Percentiles rank a stretch among this genome's conserved stretches.
Evolutionary conservation across 2,329 filamentous ascomycete species (phyloP).

Genomic region (Rhytidhysteron rufulum): DNA sequence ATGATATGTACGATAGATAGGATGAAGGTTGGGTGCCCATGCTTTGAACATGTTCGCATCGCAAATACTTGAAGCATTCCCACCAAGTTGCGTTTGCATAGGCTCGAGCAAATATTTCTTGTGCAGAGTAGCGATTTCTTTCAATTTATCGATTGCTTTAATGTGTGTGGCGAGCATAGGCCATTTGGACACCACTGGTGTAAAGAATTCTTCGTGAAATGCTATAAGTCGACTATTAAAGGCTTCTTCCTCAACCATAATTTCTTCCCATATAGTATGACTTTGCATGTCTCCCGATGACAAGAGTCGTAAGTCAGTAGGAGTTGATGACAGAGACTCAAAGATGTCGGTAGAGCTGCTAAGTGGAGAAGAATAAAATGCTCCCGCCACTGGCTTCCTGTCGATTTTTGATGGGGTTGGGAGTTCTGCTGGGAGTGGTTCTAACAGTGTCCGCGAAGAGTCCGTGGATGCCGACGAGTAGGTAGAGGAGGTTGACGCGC

Average conservation of each 20-base stretch:
- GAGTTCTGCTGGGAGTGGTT: not conserved
- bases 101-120: constrained; percentile 16
- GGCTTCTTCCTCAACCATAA: constrained; percentile 18
- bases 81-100: constrained; percentile 15
- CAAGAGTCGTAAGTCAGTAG: constrained; percentile 1
- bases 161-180: constrained; percentile 22
- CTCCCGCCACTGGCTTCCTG: not conserved
- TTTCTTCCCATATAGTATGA: constrained; percentile 17
- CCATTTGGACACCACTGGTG: constrained; percentile 22
- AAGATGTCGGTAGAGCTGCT: constrained; percentile 12
- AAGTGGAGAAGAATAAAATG: too few species aligned
- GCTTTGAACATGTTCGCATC: constrained; percentile 18
- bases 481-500: not conserved
- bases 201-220: constrained; percentile 23
- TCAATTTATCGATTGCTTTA: constrained; percentile 14
- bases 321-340: constrained; percentile 1
- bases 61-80: constrained; percentile 11
- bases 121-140: constrained; percentile 16
- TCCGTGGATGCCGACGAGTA: not conserved
- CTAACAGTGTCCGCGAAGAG: not conserved
- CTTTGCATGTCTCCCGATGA: constrained; percentile 15
- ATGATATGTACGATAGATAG: constrained; percentile 20
- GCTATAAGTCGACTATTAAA: constrained; percentile 22
- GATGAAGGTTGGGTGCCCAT: constrained; percentile 18
- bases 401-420: not conserved